Conservation (phyloP, 2,329 filamentous ascomycete species). For the Leptographium wingfieldii region DNA sequence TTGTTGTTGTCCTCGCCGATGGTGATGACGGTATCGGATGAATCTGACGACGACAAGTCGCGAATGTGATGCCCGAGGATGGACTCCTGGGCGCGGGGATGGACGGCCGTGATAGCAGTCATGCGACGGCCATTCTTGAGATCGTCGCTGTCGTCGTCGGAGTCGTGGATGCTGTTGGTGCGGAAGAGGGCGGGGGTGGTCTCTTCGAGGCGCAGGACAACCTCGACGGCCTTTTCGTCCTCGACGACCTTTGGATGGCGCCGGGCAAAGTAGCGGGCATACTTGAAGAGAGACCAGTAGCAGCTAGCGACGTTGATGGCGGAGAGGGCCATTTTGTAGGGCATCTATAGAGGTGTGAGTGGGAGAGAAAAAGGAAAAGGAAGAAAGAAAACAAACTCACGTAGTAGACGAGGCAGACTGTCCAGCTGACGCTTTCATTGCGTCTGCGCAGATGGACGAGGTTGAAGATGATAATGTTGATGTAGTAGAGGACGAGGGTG, state of each 20-base stretch:
- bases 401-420: conserved; percentile 1
- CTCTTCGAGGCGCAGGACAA: conserved; percentile 3
- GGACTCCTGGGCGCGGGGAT: not conserved
- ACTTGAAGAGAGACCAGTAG: conserved; percentile 7
- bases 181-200: not conserved
- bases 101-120: not conserved
- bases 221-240: conserved; percentile 5
- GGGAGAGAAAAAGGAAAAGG: not conserved
- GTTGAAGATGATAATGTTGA: conserved; percentile 5
- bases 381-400: not conserved
- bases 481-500: conserved; percentile 1
- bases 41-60: not conserved
- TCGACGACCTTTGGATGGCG: conserved; percentile 6
- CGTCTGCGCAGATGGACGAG: conserved; percentile 1
- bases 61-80: not conserved
- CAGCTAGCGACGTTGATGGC: conserved; percentile 4
- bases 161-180: not conserved
- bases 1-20: not conserved
- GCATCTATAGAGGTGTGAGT: not conserved
- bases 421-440: not conserved
- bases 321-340: conserved; percentile 2
- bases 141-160: not conserved
- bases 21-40: not conserved
- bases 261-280: conserved; percentile 5
- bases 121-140: not conserved